Evolutionary conservation across 148 eudicot genomes (phyloP).

Genomic region (Camellia lanceoleosa): DNA sequence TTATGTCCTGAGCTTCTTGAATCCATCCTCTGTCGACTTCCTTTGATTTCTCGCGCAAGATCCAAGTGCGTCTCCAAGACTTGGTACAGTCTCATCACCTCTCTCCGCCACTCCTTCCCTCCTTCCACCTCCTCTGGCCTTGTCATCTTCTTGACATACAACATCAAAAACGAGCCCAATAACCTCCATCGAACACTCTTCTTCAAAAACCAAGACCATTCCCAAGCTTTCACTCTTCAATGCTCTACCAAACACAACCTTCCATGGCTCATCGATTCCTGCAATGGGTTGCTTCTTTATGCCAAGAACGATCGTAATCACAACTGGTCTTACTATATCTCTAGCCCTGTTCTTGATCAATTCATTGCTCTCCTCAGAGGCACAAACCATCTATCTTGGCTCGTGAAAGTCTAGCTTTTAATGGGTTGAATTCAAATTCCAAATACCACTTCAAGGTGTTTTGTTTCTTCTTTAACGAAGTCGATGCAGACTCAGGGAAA

Average conservation of each 20-base stretch:
- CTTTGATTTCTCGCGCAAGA: background rate
- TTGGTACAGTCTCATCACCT: background rate
- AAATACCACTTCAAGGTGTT: slow-evolving; percentile 9
- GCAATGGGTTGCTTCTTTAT: slow-evolving; percentile 26
- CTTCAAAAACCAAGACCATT: background rate
- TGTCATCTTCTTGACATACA: background rate
- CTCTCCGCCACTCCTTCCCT: background rate
- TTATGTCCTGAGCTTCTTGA: background rate
- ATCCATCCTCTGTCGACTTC: background rate
- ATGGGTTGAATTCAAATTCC: background rate
- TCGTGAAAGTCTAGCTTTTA: background rate
- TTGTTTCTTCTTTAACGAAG: slow-evolving; percentile 8
- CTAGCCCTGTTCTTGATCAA: background rate
- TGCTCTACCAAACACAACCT: background rate
- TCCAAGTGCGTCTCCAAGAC: background rate
- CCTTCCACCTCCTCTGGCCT: background rate
- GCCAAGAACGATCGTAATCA: background rate
- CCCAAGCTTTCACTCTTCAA: background rate
- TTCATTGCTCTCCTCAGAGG: background rate
- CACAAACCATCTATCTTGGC: background rate
- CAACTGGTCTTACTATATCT: slow-evolving; percentile 16
- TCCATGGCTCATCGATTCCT: slow-evolving; percentile 17
- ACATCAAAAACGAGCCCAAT: background rate
- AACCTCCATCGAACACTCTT: slow-evolving; percentile 2
- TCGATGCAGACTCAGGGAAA: background rate